Conservation (phyloP, 192 early-diverging fungal species). For the Diversispora epigaea region DNA sequence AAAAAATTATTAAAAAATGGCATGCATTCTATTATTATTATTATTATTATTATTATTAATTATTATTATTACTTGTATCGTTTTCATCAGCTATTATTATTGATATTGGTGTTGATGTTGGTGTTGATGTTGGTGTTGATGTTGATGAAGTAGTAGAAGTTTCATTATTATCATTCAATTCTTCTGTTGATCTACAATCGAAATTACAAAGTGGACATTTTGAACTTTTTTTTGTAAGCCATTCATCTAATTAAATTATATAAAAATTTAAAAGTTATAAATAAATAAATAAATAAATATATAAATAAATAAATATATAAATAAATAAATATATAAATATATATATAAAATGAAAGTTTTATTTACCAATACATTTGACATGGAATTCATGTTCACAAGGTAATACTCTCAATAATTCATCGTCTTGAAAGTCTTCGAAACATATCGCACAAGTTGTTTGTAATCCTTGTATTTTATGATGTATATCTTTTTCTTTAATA, state of each 20-base stretch:
- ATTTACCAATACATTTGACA: constrained; percentile 38
- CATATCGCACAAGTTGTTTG: constrained; percentile 35
- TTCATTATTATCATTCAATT: not conserved
- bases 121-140: too few relatives aligned
- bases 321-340: not conserved
- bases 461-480: not conserved
- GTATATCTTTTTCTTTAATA: not conserved
- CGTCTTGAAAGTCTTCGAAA: constrained; percentile 31
- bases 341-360: not conserved
- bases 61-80: too few relatives aligned
- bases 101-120: too few relatives aligned
- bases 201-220: constrained; percentile 42
- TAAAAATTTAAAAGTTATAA: not conserved
- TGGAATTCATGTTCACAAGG: constrained; percentile 41
- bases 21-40: too few relatives aligned
- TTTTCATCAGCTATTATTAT: too few relatives aligned
- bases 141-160: not conserved
- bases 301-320: not conserved
- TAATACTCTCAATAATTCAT: constrained; percentile 33
- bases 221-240: constrained; percentile 38
- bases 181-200: not conserved
- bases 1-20: too few relatives aligned
- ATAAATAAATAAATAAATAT: not conserved
- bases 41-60: too few relatives aligned
- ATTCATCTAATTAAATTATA: constrained; percentile 31